Base-by-base conservation (phyloP, 1,284 basidiomycete genomes). In the Ceratobasidium sp. region DNA sequence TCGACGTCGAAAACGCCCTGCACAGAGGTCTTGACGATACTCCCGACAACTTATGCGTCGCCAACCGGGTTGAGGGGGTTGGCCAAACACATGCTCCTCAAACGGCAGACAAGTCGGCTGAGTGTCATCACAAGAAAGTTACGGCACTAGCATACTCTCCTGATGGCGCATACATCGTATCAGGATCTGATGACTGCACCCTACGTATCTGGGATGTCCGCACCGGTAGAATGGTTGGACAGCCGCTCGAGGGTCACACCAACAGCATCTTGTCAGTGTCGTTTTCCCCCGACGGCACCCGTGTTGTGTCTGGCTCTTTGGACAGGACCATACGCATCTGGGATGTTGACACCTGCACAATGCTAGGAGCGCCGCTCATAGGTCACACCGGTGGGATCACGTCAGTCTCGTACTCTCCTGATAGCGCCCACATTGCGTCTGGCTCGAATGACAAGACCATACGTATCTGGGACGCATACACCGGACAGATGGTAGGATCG, bases 381-480 rank as follows among this genome's bases (percentile, higher is more conserved):
- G 44, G 44, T 46, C 44, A 46, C 44, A 46, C 44, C 5, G 44
- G 13, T 13, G 5, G 7, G 13, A 46, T 46, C 44, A 6, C 7
- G 44, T 46, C 44, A 46, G 44, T 46, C 44, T 46, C 44, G 13
- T 46, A 46, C 44, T 46, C 44, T 46, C 44, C 65, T 7, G 44
- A 50, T n/a, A 23, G 65, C 17, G 15, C 6, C n/a, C 15, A 20
- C n/a, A 50, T 67, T 67, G 46, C 46, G 4, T 67, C 65, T 3
- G 65, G 65, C 46, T 67, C 65, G 4, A 20, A 46, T 12, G 65
- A 67, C 48, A 17, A 44, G 13, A 67, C 40, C 6, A 26, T 67
- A 13, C 40, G 17, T 15, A 50, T 67, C 42, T 67, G 65, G 65
- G 9, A 67, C 23, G 65, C 65, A 67, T 2, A 67, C 5, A 44